A percentile compares a stretch with the other conserved stretches of the same genome.
phyloP scores from a whole-genome alignment of 805 yeast species.

The Priceomyces melissophilus region DNA sequence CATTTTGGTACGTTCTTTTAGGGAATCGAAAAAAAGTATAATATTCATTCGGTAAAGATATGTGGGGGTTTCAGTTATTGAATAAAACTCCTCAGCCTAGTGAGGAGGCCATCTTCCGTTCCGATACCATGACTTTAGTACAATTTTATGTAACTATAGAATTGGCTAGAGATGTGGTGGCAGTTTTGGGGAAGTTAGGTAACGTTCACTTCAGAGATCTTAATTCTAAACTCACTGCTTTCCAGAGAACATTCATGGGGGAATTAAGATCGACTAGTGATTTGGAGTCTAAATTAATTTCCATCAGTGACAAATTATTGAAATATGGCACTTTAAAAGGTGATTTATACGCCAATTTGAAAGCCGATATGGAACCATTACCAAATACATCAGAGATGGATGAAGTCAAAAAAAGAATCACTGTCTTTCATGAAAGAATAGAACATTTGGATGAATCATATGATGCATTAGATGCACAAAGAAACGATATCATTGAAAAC shows the following conservation, averaged over 20 bases:
- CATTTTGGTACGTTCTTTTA: too few relatives aligned
- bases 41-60: too few relatives aligned
- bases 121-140: conserved; percentile 48
- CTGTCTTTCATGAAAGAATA: conserved; percentile 26
- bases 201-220: conserved; percentile 48
- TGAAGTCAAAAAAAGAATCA: conserved; percentile 22
- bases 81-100: not conserved
- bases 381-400: conserved; percentile 36
- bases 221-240: conserved; percentile 42
- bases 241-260: conserved; percentile 43
- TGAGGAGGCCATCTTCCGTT: conserved; percentile 40
- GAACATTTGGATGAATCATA: conserved; percentile 36
- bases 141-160: conserved; percentile 48
- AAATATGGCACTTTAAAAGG: conserved; percentile 25
- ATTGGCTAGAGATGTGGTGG: conserved; percentile 41
- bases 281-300: conserved; percentile 27
- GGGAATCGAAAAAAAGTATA: too few relatives aligned
- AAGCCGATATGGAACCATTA: conserved; percentile 55
- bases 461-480: conserved; percentile 22
- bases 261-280: conserved; percentile 39
- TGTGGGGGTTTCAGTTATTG: conserved; percentile 2
- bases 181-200: conserved; percentile 35
- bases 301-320: conserved; percentile 24
- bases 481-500: conserved; percentile 27
- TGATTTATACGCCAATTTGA: conserved; percentile 22